Conservation (phyloP, 176 grass and related monocot species). For the Stipa capillata region DNA sequence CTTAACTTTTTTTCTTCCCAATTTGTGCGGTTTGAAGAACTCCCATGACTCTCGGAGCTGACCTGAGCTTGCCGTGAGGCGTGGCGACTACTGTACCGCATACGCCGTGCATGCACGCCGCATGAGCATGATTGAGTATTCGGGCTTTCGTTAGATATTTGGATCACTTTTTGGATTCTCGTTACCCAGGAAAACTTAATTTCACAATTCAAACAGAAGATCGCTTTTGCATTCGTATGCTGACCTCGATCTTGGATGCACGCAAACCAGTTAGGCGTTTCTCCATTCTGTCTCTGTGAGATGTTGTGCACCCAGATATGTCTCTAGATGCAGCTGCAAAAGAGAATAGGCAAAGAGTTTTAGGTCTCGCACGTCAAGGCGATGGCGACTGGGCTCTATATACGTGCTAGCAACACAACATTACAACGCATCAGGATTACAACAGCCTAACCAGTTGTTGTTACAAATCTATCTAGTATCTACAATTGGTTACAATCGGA, state of each 20-base stretch:
- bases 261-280: not conserved
- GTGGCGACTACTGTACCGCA: not conserved
- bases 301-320: not conserved
- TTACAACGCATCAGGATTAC: too few species aligned
- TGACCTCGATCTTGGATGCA: not conserved
- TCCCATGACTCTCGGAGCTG: not conserved
- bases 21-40: not conserved
- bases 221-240: not conserved
- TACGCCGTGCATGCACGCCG: not conserved
- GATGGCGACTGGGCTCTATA: too few species aligned
- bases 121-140: not conserved
- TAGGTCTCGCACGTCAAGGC: too few species aligned
- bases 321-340: conserved; percentile 1
- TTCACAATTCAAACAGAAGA: not conserved
- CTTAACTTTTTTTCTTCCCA: not conserved
- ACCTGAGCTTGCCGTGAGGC: not conserved
- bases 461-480: too few species aligned
- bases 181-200: too few species aligned
- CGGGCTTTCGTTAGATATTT: not conserved
- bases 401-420: too few species aligned
- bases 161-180: not conserved
- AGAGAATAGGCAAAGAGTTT: too few species aligned
- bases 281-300: not conserved
- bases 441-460: too few species aligned
- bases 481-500: too few species aligned